These are phyloP conservation scores for Histomonas meleagridis DNA, from an alignment of 208 protist genomes.

Conservation along the genomic window DNA sequence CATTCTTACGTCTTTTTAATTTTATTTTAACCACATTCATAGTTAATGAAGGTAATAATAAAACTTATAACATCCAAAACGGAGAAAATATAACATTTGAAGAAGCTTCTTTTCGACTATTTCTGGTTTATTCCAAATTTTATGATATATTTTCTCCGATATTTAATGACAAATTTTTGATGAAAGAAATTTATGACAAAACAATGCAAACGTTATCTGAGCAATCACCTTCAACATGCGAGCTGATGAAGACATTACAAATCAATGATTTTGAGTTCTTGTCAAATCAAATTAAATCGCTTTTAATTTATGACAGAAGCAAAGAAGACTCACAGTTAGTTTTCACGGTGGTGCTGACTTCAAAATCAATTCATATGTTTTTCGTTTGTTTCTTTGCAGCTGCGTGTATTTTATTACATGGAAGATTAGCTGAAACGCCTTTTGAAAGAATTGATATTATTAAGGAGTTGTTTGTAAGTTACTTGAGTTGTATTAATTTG, in stretches of 20 bases:
- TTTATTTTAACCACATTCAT: background rate
- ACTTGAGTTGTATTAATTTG: background rate
- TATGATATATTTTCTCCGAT: background rate
- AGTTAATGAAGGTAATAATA: background rate
- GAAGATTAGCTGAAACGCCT: background rate
- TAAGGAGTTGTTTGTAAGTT: background rate
- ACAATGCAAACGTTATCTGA: background rate
- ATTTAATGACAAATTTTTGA: background rate
- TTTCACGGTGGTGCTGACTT: background rate
- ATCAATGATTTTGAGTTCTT: background rate
- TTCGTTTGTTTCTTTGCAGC: background rate
- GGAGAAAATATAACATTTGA: background rate
- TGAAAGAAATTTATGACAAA: background rate
- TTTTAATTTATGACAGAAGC: background rate
- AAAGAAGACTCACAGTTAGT: background rate
- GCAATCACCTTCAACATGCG: background rate
- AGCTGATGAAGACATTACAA: background rate
- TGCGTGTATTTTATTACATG: background rate
- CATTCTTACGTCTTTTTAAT: background rate
- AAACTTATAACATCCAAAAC: background rate
- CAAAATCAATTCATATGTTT: background rate
- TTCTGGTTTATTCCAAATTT: background rate
- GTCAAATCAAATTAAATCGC: background rate
- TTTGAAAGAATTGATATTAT: background rate
- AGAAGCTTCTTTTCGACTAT: background rate